Base-by-base conservation (phyloP, 306 rosid genomes). In the Casuarina glauca region DNA sequence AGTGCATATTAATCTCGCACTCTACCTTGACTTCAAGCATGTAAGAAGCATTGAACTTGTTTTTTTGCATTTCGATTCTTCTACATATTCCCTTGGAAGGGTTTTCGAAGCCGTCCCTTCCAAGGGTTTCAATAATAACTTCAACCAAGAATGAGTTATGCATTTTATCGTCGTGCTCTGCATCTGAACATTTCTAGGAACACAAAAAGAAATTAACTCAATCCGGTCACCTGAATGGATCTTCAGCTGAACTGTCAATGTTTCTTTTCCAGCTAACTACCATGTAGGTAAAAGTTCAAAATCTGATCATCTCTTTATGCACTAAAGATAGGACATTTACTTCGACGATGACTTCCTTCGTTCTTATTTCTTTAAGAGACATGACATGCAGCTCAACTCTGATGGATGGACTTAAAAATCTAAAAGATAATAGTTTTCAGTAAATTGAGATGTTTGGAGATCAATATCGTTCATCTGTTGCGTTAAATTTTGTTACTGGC, bases 31-130 rank as follows among this genome's bases (percentile, higher is more conserved):
- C 45, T 38, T 38, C 69, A 63, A 36, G 44, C 69, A 63, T 63
- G 45, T 52, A 62, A 62, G 69, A 63, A 63, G 69, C 15, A 38
- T 63, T 63, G 69, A 15, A 63, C 45, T 63, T 63, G 9, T 15
- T 63, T 63, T 35, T 63, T 39, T 20, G 64, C 9, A 12, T 35
- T 12, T 15, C 11, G 5, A 61, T 61, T 32, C 32, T 35, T 61
- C 4, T 39, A 0, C 15, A 11, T 36, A 39, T 46, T 11, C 36
- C 12, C 43, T 13, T 26, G 6, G 19, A 38, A 13, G 13, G 13
- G 36, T 32, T 32, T 32, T 32, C 11, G 6, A 35, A 12, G 69
- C 69, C 11, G 32, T 36, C 42, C 1, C 69, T 19, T 3, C 32
- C 32, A 35, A 5, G 12, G 17, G 12, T 4, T 36, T 36, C 5